Conservation (phyloP, 306 rosid genomes). For the Pyrus betulifolia region DNA sequence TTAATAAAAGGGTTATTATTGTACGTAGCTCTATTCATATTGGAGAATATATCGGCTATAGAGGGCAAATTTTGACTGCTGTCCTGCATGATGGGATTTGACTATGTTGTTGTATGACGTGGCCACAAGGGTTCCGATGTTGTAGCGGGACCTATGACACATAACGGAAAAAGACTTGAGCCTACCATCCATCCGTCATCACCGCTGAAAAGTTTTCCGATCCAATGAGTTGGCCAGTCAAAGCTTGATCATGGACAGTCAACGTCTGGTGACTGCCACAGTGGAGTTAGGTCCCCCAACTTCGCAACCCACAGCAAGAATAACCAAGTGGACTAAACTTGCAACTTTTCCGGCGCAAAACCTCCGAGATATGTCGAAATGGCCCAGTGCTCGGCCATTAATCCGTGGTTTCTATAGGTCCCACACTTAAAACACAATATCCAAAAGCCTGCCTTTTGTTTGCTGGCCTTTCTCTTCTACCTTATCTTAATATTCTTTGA, state of each 20-base stretch:
- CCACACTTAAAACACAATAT: not conserved
- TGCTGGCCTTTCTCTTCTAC: not conserved
- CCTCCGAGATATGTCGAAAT: not conserved
- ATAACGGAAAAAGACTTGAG: not conserved
- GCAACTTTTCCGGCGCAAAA: constrained; percentile 26
- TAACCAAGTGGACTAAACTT: not conserved
- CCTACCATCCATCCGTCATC: not conserved
- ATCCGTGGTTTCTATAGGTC: not conserved
- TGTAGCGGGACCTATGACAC: not conserved
- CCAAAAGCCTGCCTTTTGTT: not conserved
- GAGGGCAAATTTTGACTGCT: too few species aligned
- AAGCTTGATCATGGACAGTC: not conserved
- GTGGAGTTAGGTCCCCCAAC: not conserved
- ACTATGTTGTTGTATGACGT: not conserved
- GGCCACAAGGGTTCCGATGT: not conserved
- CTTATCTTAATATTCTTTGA: not conserved
- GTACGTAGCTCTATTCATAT: too few species aligned
- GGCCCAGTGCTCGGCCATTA: too few species aligned
- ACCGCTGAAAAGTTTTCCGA: not conserved
- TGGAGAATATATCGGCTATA: too few species aligned
- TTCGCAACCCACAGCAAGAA: not conserved
- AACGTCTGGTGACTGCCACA: not conserved
- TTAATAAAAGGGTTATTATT: too few species aligned
- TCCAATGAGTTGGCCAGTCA: not conserved
- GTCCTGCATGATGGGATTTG: too few species aligned